Base-by-base conservation (phyloP, 495 filamentous ascomycete genomes). In the Neurospora sp. region DNA sequence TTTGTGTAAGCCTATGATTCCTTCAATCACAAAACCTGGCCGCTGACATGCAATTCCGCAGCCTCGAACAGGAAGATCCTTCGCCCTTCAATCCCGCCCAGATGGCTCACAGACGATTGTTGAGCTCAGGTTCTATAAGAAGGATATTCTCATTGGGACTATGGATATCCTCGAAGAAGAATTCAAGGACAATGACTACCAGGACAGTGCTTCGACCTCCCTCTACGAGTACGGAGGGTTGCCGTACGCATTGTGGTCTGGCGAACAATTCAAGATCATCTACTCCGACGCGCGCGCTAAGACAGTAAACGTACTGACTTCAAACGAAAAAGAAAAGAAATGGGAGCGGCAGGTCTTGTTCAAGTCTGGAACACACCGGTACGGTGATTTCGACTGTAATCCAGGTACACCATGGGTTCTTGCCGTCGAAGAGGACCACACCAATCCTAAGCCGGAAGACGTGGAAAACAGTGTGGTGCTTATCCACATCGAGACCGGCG, bases 191-290 rank as follows among this genome's bases (percentile, higher is more conserved):
- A 35, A 35, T 35, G 35, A 35, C 35, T 35, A 35, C 35, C 35
- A 35, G 35, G 35, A 35, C 75, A 83, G 79, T 74, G 85, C 82
- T 1, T 74, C 76, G 16, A 83, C 79, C 14, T 76, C 71, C 0
- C 80, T 87, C 31, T 85, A 88, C 72, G 85, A 86, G 48, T 85
- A 85, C 75, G 84, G 84, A 10, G 84, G 80, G 62, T 80, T 71
- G 72, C 78, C 76, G 62, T 81, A 77, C 76, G 77, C 71, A 4
- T 73, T 80, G 8, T 78, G 81, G 27, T 73, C 77, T n/a, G 75
- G 74, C n/a, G 82, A 82, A 0, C 37, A 16, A 37, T n/a, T 72
- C 10, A 73, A 78, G 69, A 77, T 88, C 39, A 73, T 86, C 39
- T 85, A 87, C 69, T 77, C 82, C 4, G 83, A 87, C 39, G 74